Evolutionary conservation across 2,329 filamentous ascomycete genomes (phyloP), one percentile per base, ranked within the genome.

Genomic region (Claviceps sp.): DNA sequence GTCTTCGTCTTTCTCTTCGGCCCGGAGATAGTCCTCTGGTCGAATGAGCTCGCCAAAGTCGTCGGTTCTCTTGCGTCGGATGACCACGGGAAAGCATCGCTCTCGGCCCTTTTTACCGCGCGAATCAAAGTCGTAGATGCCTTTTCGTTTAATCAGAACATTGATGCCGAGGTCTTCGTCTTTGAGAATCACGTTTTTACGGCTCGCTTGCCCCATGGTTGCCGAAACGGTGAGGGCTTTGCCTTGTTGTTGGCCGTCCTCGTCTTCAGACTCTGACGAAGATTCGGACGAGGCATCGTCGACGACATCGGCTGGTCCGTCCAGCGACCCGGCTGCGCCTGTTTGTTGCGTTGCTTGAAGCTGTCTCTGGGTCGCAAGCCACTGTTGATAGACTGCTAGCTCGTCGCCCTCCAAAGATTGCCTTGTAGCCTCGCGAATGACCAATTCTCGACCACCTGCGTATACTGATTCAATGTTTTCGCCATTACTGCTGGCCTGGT

Each of bases 31-130:
- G 57, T 98, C 93, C 65, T 97, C 93, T 0, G 91, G 87, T 50
- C 89, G 82, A 59, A 98, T 96, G 16, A 94, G 71, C 57, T 98
- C 93, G 53, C 93, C 93, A 67, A 93, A 98, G 57, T 96, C 91
- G 62, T 97, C 93, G 34, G 78, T 80, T 49, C 88, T 82, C 64
- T 82, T 86, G 60, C 87, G 77, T 49, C 88, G 82, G 23, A 90
- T 80, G 1, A 90, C 80, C 50, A 94, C 83, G 0, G 93, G 93
- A 63, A 96, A 97, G 71, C 95, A 86, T 55, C 89, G 83, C 63
- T 98, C 93, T 51, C 90, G 79, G 3, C 93, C 93, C 63, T 88
- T 94, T 66, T 95, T 96, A 38, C 86, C 86, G 42, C 88, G 79
- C 1, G 96, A 85, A 62, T 96, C 88, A 59, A 87, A 98, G 66